phyloP scores from a whole-genome alignment of 1,284 basidiomycete species.

The Tilletia caries region DNA sequence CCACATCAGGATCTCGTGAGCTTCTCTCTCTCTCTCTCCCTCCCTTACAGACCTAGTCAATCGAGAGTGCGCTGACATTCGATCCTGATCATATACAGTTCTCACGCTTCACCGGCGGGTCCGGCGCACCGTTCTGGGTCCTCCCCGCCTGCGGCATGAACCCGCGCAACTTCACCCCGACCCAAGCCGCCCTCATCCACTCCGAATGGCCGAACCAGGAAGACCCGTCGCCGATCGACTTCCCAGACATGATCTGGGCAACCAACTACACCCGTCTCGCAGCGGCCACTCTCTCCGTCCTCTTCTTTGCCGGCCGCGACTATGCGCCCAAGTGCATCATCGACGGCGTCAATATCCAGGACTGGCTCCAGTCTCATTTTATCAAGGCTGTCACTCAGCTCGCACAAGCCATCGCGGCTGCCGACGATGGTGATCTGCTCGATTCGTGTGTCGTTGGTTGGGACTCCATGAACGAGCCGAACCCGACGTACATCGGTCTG shows the following conservation, averaged over 20 bases:
- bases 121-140: slow-evolving; percentile 94
- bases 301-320: slow-evolving; percentile 87
- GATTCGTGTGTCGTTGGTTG: slow-evolving; percentile 90
- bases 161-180: slow-evolving; percentile 76
- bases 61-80: too few relatives aligned
- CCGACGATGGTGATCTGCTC: slow-evolving; percentile 64
- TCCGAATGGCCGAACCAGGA: slow-evolving; percentile 74
- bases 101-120: slow-evolving; percentile 94
- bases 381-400: slow-evolving; percentile 72
- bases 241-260: slow-evolving; percentile 92
- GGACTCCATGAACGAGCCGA: slow-evolving; percentile 94
- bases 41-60: too few relatives aligned
- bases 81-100: too few relatives aligned
- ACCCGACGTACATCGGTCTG: slow-evolving; percentile 78
- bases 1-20: slow-evolving; percentile 93
- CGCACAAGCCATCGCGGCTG: slow-evolving; percentile 69
- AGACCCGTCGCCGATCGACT: slow-evolving; percentile 66
- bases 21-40: slow-evolving; percentile 28
- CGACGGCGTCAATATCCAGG: slow-evolving; percentile 88
- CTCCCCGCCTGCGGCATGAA: slow-evolving; percentile 86
- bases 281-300: slow-evolving; percentile 82
- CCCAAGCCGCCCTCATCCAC: slow-evolving; percentile 75
- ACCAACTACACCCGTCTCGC: slow-evolving; percentile 90
- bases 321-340: slow-evolving; percentile 88
- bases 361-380: slow-evolving; percentile 83